These are phyloP conservation scores for Gyromitra esculenta DNA, from an alignment of 2,329 filamentous ascomycete genomes.

Conservation along the genomic window DNA sequence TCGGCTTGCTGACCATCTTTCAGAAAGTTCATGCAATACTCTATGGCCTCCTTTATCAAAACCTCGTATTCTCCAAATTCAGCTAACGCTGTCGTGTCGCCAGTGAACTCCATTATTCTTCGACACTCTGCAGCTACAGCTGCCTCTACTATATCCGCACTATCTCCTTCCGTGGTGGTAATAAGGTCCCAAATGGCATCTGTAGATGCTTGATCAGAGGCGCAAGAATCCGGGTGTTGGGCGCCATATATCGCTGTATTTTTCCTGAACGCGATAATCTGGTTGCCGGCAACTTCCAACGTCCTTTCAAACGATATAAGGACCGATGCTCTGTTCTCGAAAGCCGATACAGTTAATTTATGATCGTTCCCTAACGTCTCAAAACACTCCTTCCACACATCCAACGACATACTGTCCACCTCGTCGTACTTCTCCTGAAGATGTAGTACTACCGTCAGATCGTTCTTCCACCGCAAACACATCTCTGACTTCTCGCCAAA, in stretches of 20 bases:
- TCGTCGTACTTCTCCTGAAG: background rate
- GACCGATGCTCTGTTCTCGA: background rate
- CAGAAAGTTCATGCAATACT: background rate
- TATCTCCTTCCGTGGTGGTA: background rate
- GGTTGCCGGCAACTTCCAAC: background rate
- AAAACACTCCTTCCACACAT: conserved; percentile 13
- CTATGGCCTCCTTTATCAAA: background rate
- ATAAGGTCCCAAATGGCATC: background rate
- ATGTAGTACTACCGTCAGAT: background rate
- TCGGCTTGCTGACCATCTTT: background rate
- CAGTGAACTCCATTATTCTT: conserved; percentile 10
- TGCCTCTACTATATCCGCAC: background rate
- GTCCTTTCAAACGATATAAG: background rate
- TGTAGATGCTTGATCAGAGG: background rate
- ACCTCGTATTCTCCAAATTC: conserved; percentile 9
- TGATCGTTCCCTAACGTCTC: conserved; percentile 3
- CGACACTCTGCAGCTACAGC: conserved; percentile 4
- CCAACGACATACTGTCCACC: conserved; percentile 3
- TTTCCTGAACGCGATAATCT: conserved; percentile 5
- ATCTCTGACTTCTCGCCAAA: conserved; percentile 6
- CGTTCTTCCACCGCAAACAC: conserved; percentile 4
- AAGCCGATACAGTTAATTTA: conserved; percentile 2
- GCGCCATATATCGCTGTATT: conserved; percentile 3
- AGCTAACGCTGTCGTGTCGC: background rate
- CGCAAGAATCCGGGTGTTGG: conserved; percentile 1